Base-by-base conservation (phyloP, 169 alveolate genomes). In the Babesia gibsoni region DNA sequence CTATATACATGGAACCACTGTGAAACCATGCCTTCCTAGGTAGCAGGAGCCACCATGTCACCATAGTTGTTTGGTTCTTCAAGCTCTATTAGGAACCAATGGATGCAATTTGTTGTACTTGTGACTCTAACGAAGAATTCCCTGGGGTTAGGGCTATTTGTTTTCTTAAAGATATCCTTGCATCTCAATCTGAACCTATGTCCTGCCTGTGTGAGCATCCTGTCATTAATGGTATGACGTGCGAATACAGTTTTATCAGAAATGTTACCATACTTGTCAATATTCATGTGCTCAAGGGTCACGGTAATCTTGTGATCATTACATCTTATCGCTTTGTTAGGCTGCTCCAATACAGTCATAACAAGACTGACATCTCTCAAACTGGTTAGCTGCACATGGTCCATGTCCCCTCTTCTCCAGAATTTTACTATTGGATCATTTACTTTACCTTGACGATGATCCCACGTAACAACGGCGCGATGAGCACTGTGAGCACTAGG, bases 11-110 rank as follows among this genome's bases (percentile, higher is more conserved):
- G n/a, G n/a, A n/a, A n/a, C n/a, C n/a, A n/a, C n/a, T n/a, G n/a
- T n/a, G n/a, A n/a, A n/a, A n/a, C n/a, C n/a, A n/a, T n/a, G n/a
- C n/a, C n/a, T n/a, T n/a, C n/a, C n/a, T n/a, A n/a, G n/a, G n/a
- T n/a, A n/a, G n/a, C n/a, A n/a, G n/a, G n/a, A n/a, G 59, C 49
- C 36, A 61, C 72, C 32, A 58, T 27, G 45, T 61, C 72, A 22
- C 50, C 41, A 58, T 45, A 61, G 72, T 27, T 61, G 72, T 61
- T 42, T 2, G 72, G 72, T 25, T 61, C 59, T 48, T 61, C 72
- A 2, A 61, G 72, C 23, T 61, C 72, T 10, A 61, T 58, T 20
- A 45, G 25, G 2, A 61, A 61, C 42, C 32, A 30, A 49, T 45
- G 46, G 3, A 18, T 4, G 72, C 72, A 61, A 6, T 1, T 25